Conservation (phyloP, 2,329 filamentous ascomycete genomes). For the Lachnellula suecica region DNA sequence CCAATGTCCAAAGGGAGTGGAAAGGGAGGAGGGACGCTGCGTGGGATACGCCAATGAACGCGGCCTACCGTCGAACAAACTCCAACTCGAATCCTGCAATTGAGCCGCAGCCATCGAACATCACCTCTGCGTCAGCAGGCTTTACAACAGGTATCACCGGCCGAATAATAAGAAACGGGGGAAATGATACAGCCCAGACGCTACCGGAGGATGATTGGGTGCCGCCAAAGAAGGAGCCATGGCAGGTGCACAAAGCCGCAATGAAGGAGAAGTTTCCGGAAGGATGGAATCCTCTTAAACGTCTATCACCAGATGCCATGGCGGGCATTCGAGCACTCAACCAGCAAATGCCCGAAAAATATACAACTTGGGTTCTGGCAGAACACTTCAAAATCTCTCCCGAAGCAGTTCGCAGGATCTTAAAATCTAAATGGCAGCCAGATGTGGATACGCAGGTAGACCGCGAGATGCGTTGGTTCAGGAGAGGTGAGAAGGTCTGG, state of each 20-base stretch:
- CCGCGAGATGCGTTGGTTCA: slow-evolving; percentile 61
- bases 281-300: slow-evolving; percentile 81
- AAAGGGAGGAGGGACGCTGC: background rate
- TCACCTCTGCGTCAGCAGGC: background rate
- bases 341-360: slow-evolving; percentile 71
- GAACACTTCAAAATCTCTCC: slow-evolving; percentile 81
- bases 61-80: slow-evolving; percentile 3
- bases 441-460: slow-evolving; percentile 53
- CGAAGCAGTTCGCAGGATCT: slow-evolving; percentile 83
- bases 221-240: slow-evolving; percentile 46
- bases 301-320: slow-evolving; percentile 86
- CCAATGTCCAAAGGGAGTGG: background rate
- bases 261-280: slow-evolving; percentile 76
- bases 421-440: slow-evolving; percentile 76
- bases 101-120: background rate
- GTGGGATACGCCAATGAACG: background rate
- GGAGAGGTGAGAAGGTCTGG: slow-evolving; percentile 61
- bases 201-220: slow-evolving; percentile 12
- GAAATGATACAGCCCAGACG: background rate
- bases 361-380: slow-evolving; percentile 72
- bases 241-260: slow-evolving; percentile 75
- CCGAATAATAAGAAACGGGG: background rate
- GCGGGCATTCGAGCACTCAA: slow-evolving; percentile 87
- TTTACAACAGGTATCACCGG: slow-evolving; percentile 15
- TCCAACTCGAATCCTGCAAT: background rate